Percentiles rank a stretch among this genome's conserved stretches.
Conservation (phyloP, 164 flowering plant species). For the Chimonanthus salicifolius region DNA sequence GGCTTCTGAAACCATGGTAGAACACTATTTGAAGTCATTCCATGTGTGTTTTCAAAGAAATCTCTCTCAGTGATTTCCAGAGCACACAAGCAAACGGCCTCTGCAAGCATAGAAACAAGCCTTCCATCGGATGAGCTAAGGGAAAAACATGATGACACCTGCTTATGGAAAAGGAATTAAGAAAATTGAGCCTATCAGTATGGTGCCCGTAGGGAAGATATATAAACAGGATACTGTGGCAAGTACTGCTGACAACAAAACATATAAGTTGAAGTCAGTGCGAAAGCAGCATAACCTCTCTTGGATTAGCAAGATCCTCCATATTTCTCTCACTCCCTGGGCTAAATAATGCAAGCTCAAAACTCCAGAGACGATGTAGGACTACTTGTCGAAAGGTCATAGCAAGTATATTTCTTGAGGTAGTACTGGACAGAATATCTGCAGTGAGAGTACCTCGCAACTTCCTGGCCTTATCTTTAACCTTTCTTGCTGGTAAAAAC, state of each 20-base stretch:
- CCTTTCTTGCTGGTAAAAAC: conserved; percentile 78
- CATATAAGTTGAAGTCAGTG: background rate
- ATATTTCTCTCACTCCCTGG: conserved; percentile 76
- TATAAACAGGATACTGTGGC: conserved; percentile 19
- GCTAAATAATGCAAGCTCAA: conserved; percentile 52
- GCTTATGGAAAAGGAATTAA: conserved; percentile 58
- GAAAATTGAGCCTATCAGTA: conserved; percentile 62
- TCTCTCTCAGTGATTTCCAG: conserved; percentile 53
- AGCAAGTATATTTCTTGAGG: conserved; percentile 64
- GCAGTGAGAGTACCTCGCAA: conserved; percentile 39
- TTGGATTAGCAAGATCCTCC: conserved; percentile 61
- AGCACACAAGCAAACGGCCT: conserved; percentile 61
- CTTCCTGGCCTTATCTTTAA: conserved; percentile 70
- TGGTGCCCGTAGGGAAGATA: conserved; percentile 45
- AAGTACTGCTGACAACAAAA: conserved; percentile 7
- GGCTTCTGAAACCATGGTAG: conserved; percentile 53
- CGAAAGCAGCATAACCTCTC: conserved; percentile 47
- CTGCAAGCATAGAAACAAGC: conserved; percentile 65
- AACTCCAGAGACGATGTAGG: conserved; percentile 59
- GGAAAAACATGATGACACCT: conserved; percentile 55
- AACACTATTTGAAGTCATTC: conserved; percentile 26
- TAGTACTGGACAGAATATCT: conserved; percentile 40
- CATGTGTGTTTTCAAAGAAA: conserved; percentile 24
- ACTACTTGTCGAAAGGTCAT: conserved; percentile 95
- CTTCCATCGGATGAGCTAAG: conserved; percentile 62